Evolutionary conservation across 305 asterid genomes (phyloP).

Genomic region (Petunia hybrid): DNA sequence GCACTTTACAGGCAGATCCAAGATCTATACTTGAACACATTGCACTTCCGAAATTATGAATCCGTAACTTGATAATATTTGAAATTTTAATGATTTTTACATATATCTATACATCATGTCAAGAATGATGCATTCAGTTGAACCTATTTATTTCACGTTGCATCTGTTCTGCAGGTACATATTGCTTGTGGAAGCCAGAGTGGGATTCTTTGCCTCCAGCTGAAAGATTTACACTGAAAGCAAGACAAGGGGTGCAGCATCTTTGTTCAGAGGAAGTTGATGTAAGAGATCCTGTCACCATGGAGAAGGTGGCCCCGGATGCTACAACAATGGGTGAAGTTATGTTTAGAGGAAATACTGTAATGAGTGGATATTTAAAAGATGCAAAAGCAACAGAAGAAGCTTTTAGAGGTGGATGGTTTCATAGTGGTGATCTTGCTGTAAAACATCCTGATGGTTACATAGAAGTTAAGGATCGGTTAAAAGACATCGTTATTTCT

Average conservation of each 20-base stretch:
- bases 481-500: slow-evolving; percentile 74
- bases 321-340: slow-evolving; percentile 73
- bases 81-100: too few relatives aligned
- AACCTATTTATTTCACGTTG: too few relatives aligned
- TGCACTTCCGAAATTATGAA: too few relatives aligned
- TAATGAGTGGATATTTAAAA: slow-evolving; percentile 80
- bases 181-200: slow-evolving; percentile 77
- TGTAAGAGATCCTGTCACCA: slow-evolving; percentile 56
- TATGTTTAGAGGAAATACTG: slow-evolving; percentile 79
- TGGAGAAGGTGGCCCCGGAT: slow-evolving; percentile 64
- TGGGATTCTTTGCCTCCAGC: slow-evolving; percentile 71
- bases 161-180: slow-evolving; percentile 38
- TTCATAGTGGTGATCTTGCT: slow-evolving; percentile 77
- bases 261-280: slow-evolving; percentile 69
- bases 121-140: too few relatives aligned
- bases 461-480: slow-evolving; percentile 71
- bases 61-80: too few relatives aligned
- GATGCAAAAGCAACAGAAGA: slow-evolving; percentile 64
- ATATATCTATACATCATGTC: too few relatives aligned
- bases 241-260: slow-evolving; percentile 81
- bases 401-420: slow-evolving; percentile 83
- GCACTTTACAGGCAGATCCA: too few relatives aligned
- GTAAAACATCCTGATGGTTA: slow-evolving; percentile 84
- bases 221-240: slow-evolving; percentile 55
- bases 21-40: too few relatives aligned